phyloP scores from a whole-genome alignment of 345 rosid species.

The Pseudoturritis turrita region DNA sequence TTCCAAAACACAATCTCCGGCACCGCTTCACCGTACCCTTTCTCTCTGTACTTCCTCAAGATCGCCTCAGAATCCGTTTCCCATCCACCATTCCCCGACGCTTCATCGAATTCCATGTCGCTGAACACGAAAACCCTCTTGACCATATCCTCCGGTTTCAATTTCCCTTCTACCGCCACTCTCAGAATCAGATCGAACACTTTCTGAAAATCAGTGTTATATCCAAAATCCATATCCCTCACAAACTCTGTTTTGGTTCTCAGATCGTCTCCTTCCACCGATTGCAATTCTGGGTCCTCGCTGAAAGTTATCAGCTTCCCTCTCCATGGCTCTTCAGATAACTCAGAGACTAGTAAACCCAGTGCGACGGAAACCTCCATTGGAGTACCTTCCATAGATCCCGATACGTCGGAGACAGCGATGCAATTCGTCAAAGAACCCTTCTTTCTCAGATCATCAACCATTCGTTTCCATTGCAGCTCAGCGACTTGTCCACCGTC shows the following conservation, averaged over 20 bases:
- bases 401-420: slow-evolving; percentile 59
- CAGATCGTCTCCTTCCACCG: slow-evolving; percentile 33
- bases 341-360: slow-evolving; percentile 46
- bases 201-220: slow-evolving; percentile 39
- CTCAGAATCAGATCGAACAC: slow-evolving; percentile 50
- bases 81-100: slow-evolving; percentile 22
- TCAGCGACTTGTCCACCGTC: slow-evolving; percentile 51
- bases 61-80: slow-evolving; percentile 49
- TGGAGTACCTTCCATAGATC: slow-evolving; percentile 42
- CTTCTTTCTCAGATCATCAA: slow-evolving; percentile 42
- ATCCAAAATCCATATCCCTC: slow-evolving; percentile 30
- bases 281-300: slow-evolving; percentile 34
- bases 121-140: slow-evolving; percentile 59
- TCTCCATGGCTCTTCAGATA: slow-evolving; percentile 58
- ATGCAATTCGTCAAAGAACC: slow-evolving; percentile 50
- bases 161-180: slow-evolving; percentile 41
- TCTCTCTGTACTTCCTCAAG: slow-evolving; percentile 36
- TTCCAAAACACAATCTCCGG: slow-evolving; percentile 72
- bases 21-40: slow-evolving; percentile 43
- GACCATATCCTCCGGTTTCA: slow-evolving; percentile 51
- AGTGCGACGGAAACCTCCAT: slow-evolving; percentile 59
- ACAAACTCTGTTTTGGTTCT: slow-evolving; percentile 37
- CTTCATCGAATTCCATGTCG: slow-evolving; percentile 64
- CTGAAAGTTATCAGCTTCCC: slow-evolving; percentile 59
- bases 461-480: slow-evolving; percentile 61